Conservation (phyloP, 495 filamentous ascomycete genomes). For the Lophiotrema nucula region DNA sequence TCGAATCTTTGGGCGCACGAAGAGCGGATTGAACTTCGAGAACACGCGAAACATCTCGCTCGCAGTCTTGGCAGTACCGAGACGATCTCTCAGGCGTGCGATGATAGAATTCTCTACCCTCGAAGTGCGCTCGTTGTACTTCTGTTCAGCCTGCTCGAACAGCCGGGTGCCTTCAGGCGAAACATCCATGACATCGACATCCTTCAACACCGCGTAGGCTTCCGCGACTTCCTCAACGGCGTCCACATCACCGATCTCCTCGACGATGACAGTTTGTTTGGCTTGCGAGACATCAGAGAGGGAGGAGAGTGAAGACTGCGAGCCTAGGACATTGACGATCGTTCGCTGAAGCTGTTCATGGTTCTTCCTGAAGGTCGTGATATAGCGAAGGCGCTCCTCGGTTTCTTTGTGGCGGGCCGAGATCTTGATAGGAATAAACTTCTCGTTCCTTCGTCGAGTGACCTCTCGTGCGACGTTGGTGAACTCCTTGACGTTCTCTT, state of each 20-base stretch:
- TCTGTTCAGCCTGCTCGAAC: conserved; percentile 89
- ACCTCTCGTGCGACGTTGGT: conserved; percentile 95
- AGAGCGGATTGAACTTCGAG: conserved; percentile 98
- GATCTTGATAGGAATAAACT: conserved; percentile 98
- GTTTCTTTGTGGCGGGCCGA: conserved; percentile 76
- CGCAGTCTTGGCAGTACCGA: conserved; percentile 91
- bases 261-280: conserved; percentile 60
- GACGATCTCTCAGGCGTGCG: conserved; percentile 83
- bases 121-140: conserved; percentile 94
- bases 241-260: conserved; percentile 96
- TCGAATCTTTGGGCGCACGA: conserved; percentile 95
- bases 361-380: conserved; percentile 88
- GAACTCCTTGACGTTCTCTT: conserved; percentile 94
- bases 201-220: conserved; percentile 87
- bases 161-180: conserved; percentile 80
- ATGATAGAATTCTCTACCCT: conserved; percentile 99
- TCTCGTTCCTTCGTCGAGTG: conserved; percentile 84
- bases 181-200: conserved; percentile 93
- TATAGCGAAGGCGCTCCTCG: conserved; percentile 86
- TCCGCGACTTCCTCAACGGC: conserved; percentile 95
- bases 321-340: conserved; percentile 89
- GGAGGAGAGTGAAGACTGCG: conserved; percentile 49
- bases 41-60: conserved; percentile 99
- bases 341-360: conserved; percentile 96
- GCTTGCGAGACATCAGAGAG: conserved; percentile 52